Evolutionary conservation across 2,329 filamentous ascomycete species (phyloP).

Genomic region (Penicillium italicum): DNA sequence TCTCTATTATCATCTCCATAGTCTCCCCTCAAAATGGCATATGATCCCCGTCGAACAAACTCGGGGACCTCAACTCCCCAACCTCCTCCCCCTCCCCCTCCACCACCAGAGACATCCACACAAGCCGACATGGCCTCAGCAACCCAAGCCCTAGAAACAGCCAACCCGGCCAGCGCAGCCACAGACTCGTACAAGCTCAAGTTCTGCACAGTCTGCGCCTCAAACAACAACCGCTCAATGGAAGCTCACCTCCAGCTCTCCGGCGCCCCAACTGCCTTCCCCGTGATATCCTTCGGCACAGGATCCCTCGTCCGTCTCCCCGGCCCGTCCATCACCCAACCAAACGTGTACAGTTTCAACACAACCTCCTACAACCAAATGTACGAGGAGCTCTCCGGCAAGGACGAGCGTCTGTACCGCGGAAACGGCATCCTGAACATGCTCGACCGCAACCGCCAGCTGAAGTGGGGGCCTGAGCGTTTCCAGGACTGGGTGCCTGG

Average conservation of each 20-base stretch:
- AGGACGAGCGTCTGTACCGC: conserved; percentile 82
- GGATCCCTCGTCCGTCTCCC: conserved; percentile 91
- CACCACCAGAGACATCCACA: conserved; percentile 29
- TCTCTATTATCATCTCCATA: conserved; percentile 16
- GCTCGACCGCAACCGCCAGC: conserved; percentile 83
- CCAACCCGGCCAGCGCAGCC: neutral
- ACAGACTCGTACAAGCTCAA: conserved; percentile 77
- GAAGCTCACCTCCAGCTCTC: conserved; percentile 95
- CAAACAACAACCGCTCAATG: conserved; percentile 99
- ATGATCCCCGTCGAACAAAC: conserved; percentile 52
- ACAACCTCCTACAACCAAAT: conserved; percentile 92
- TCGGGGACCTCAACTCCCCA: conserved; percentile 43
- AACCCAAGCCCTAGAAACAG: conserved; percentile 7
- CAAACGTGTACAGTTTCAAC: conserved; percentile 98
- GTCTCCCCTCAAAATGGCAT: conserved; percentile 40
- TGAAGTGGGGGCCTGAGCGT: conserved; percentile 93
- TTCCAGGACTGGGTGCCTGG: conserved; percentile 98
- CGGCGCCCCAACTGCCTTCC: conserved; percentile 75
- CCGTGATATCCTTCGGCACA: conserved; percentile 97
- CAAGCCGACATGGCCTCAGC: conserved; percentile 25
- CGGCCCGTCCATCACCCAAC: conserved; percentile 83
- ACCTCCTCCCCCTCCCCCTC: conserved; percentile 52
- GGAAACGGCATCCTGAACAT: conserved; percentile 94
- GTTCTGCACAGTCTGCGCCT: conserved; percentile 98
- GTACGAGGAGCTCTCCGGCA: conserved; percentile 81